Percentiles rank a stretch among this genome's conserved stretches.
Evolutionary conservation across 306 rosid species (phyloP).

Genomic region (Trichosanthes cucumerina): DNA sequence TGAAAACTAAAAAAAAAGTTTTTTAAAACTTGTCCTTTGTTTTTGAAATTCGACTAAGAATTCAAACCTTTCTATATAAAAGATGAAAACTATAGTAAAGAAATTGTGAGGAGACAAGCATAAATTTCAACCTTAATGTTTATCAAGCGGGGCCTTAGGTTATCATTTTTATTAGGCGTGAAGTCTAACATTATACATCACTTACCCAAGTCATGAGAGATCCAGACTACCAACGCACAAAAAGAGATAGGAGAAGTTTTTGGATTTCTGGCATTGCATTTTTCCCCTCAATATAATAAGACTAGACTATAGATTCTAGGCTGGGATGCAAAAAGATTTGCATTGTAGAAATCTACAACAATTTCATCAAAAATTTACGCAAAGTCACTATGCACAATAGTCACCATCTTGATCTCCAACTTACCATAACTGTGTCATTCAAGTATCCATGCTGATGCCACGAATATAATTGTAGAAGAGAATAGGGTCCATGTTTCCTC

Average conservation of each 20-base stretch:
- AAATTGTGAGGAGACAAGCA: too few relatives aligned
- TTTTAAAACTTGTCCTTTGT: too few relatives aligned
- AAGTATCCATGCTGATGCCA: slow-evolving; percentile 74
- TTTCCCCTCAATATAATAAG: neutral
- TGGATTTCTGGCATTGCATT: neutral
- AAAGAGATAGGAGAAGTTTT: neutral
- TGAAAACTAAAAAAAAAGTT: too few relatives aligned
- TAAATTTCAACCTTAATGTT: too few relatives aligned
- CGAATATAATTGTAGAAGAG: slow-evolving; percentile 55
- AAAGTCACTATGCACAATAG: neutral
- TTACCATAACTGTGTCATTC: slow-evolving; percentile 58
- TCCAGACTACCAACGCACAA: neutral
- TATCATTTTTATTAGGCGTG: neutral
- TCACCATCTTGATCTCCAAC: slow-evolving; percentile 17
- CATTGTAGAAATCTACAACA: neutral
- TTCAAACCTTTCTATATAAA: too few relatives aligned
- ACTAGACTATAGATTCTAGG: neutral
- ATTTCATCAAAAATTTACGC: neutral
- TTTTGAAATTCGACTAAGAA: too few relatives aligned
- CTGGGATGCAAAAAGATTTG: neutral
- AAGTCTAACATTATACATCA: neutral
- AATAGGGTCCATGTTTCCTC: slow-evolving; percentile 68
- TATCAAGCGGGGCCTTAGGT: too few relatives aligned
- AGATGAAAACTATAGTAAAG: too few relatives aligned
- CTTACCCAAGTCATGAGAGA: neutral